phyloP scores from a whole-genome alignment of 1,284 basidiomycete species.

The Malassezia caprae region DNA sequence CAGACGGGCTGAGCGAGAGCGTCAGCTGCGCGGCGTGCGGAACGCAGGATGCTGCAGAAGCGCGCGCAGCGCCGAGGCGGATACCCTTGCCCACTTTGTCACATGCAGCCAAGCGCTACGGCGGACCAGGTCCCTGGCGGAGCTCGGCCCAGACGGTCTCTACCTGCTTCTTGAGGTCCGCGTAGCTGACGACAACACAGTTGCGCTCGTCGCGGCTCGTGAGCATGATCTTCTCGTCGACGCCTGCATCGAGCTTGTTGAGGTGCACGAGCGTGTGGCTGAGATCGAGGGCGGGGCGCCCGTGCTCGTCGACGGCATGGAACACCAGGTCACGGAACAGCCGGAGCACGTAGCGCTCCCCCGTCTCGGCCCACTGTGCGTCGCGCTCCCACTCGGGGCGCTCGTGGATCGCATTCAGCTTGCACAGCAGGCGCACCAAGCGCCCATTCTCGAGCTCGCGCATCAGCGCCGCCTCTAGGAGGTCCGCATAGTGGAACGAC shows the following conservation, averaged over 20 bases:
- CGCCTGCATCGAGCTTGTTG: slow-evolving; percentile 69
- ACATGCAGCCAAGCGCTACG: background rate
- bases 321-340: slow-evolving; percentile 97
- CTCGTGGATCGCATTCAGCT: slow-evolving; percentile 97
- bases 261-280: slow-evolving; percentile 44
- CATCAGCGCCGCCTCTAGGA: slow-evolving; percentile 71
- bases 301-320: slow-evolving; percentile 85
- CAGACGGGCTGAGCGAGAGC: slow-evolving; percentile 7
- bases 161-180: slow-evolving; percentile 55
- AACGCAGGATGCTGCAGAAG: slow-evolving; percentile 11
- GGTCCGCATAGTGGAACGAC: slow-evolving; percentile 64
- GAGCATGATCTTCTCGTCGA: slow-evolving; percentile 88
- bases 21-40: slow-evolving; percentile 12
- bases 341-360: slow-evolving; percentile 94
- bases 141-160: slow-evolving; percentile 40
- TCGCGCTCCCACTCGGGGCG: slow-evolving; percentile 86
- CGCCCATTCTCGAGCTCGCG: slow-evolving; percentile 93
- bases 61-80: slow-evolving; percentile 15
- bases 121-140: background rate
- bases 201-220: slow-evolving; percentile 87
- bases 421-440: slow-evolving; percentile 79
- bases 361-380: slow-evolving; percentile 92
- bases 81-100: slow-evolving; percentile 28
- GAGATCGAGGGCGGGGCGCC: slow-evolving; percentile 73
- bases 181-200: slow-evolving; percentile 88